phyloP scores from a whole-genome alignment of 257 asterid species.

The Anisodus acutangulus region DNA sequence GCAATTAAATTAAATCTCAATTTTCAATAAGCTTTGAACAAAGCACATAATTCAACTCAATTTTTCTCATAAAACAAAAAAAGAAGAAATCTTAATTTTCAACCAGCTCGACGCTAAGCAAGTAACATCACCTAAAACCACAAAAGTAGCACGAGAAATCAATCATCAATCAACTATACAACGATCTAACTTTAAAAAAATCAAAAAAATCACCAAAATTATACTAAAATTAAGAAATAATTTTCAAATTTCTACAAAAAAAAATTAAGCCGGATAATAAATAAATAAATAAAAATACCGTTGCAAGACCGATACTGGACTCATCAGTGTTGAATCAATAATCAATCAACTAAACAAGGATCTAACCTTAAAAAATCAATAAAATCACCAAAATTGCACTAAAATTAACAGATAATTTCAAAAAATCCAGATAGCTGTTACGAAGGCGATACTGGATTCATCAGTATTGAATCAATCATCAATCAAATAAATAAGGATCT shows the following conservation, averaged over 20 bases:
- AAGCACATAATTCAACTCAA: neutral
- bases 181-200: neutral
- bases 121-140: neutral
- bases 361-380: neutral
- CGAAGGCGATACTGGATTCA: conserved; percentile 89
- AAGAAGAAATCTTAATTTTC: neutral
- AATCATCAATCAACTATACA: neutral
- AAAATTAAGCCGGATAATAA: neutral
- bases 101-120: neutral
- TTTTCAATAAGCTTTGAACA: neutral
- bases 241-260: neutral
- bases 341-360: neutral
- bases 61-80: neutral
- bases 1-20: neutral
- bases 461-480: conserved; percentile 57
- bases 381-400: neutral
- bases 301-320: conserved; percentile 88
- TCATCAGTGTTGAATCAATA: conserved; percentile 66
- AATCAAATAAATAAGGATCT: neutral
- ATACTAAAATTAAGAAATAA: neutral
- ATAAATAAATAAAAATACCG: conserved; percentile 48
- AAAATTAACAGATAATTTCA: neutral
- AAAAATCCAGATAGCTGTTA: conserved; percentile 47
- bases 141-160: neutral
- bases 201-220: neutral